These are phyloP conservation scores for Sedum album DNA, from an alignment of 164 flowering plant species.

Conservation along the genomic window DNA sequence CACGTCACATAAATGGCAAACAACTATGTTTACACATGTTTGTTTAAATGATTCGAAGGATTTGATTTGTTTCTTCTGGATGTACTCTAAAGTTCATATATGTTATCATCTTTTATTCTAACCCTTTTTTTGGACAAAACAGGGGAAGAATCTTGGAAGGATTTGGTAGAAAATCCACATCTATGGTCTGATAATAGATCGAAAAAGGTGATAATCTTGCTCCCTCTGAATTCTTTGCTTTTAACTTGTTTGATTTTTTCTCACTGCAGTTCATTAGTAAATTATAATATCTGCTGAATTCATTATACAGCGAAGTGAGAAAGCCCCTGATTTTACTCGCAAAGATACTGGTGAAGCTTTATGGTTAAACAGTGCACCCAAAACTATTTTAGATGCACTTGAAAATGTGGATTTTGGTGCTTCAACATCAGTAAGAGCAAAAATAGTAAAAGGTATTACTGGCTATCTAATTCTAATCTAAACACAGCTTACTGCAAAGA, in stretches of 20 bases:
- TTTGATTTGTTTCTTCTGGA: no score
- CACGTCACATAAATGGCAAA: not conserved
- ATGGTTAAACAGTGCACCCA: constrained; percentile 42
- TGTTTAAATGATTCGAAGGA: no score
- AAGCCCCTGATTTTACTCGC: constrained; percentile 55
- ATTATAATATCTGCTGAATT: not conserved
- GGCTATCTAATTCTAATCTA: not conserved
- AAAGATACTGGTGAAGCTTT: constrained; percentile 45
- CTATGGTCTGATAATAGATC: constrained; percentile 73
- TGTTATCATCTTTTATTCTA: not conserved
- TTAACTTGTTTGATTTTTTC: not conserved
- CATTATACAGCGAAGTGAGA: constrained; percentile 17
- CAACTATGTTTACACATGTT: not conserved
- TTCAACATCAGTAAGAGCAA: not conserved
- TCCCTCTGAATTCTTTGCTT: not conserved
- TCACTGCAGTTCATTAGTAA: not conserved
- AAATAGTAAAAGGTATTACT: not conserved
- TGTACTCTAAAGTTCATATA: no score
- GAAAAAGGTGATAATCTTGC: constrained; percentile 29
- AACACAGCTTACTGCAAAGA: no score
- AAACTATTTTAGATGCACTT: not conserved
- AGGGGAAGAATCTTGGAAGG: constrained; percentile 45
- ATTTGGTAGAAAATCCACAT: constrained; percentile 45
- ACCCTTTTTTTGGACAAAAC: not conserved
- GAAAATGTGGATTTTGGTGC: not conserved